Base-by-base conservation (phyloP, 352 stramenopile species). In the Globisporangium solare region DNA sequence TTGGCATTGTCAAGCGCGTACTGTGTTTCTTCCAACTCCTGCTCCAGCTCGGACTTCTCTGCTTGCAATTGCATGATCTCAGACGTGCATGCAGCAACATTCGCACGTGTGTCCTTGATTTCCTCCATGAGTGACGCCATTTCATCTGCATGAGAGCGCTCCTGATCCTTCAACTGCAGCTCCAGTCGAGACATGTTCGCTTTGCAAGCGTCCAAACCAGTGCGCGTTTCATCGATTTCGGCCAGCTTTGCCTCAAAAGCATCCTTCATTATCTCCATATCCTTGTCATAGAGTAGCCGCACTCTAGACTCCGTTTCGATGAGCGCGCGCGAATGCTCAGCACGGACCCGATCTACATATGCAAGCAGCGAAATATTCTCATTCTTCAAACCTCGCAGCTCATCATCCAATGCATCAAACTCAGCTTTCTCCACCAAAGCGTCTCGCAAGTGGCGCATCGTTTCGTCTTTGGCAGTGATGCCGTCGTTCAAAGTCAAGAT, bases 361-460 rank as follows among this genome's bases (percentile, higher is more conserved):
- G 77, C 64, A 15, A 83, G 35, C n/a, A 89, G 52, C 18, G 71
- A 50, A 41, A 71, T 72, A 51, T 88, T 87, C 40, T 89, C 75
- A 31, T 74, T 64, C 51, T 68, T 74, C 0, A 88, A 47, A 0
- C 60, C 52, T 27, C 46, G 21, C 49, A 89, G 48, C 43, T 79
- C 64, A 32, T 73, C 68, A 41, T 78, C 66, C 1, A 92, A 49
- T 14, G 60, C 74, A 1, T 73, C 65, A 0, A 89, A 53, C 49
- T 83, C 70, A 20, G 72, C 75, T 45, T 73, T 77, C 8, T 83
- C 73, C 11, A 75, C 67, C n/a, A 86, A 58, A 41, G 59, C 74
- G 8, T 79, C 65, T 5, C 65, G 64, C 0, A 89, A 48, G 13
- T 70, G 61, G 13, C 51, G 46, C 56, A 86, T 74, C 4, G 74